Base-by-base conservation (phyloP, 371 early-diverging fungal species). In the Mycotypha africana region DNA sequence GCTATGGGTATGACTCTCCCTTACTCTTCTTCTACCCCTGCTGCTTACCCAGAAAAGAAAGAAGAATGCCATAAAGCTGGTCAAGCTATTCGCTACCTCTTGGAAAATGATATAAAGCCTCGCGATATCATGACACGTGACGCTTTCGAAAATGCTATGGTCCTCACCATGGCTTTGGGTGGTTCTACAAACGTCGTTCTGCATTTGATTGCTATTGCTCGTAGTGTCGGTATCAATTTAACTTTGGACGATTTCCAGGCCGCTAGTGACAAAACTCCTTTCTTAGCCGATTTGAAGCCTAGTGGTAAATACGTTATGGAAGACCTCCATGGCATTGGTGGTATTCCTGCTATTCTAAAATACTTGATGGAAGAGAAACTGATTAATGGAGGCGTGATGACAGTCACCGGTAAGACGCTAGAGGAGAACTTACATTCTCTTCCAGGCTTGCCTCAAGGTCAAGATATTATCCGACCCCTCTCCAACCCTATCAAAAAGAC, bases 151-250 rank as follows among this genome's bases (percentile, higher is more conserved):
- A 97, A 97, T 60, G 96, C 96, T 6, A 88, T 97, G 66, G 85
- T 86, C 4, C 44, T 92, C 14, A 85, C 84, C 31, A 93, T 95
- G 84, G 91, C 88, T 30, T 77, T 96, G 42, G 98, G 98, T 54
- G 97, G 96, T 6, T 94, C 94, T 4, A 97, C 98, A 22, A 97
- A 97, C 51, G 94, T 91, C 24, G 95, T 95, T n/a, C 78, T 97
- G 37, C 98, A 97, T 58, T 69, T 97, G 63, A 78, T 97, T 36
- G 98, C 98, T 36, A 89, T 95, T 49, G 93, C 98, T 21, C 79
- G 86, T 32, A 78, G 94, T 20, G 79, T 86, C 31, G 82, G 78
- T 39, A 78, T 95, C 49, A 62, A 76, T 11, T 74, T 97, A 47
- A 87, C 83, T 12, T 66, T 95, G 48, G 92, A 93, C 44, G 98